Evolutionary conservation across 305 asterid genomes (phyloP), one percentile per base, ranked within the genome.

Genomic region (Solanum hybrid): DNA sequence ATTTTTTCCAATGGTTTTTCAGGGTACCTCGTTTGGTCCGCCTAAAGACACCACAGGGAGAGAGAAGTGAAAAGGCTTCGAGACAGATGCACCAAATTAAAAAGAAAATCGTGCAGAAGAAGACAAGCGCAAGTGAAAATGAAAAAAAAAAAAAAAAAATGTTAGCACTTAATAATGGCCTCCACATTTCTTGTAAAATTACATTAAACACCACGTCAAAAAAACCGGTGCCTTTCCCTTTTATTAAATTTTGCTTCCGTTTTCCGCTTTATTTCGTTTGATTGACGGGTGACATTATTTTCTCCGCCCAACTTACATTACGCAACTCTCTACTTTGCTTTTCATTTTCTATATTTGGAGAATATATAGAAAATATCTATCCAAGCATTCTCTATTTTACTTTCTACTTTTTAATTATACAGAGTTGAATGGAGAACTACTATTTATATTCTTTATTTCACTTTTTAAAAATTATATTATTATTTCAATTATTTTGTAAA

Each of bases 1-100:
- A 88, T 88, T 45, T 39, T 82, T 27, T 61, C 10, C 70, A 36
- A 27, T 41, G 37, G 73, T 41, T 83, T 41, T 83, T 83, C 38
- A 83, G 38, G 36, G 87, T 41, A 83, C 73, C 90, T 88, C 90
- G 90, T 12, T 77, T 37, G 78, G 24, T 88, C 45, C 90, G 87
- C 90, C 90, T 41, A 57, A 2, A 81, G 85, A 36, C 45, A 22
- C 10, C 31, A 22, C 3, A 27, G 41, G 45, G 87, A 41, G 15
- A 27, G 38, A 41, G 27, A 45, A 27, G 70, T 27, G 87, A 82
- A 24, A 80, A 17, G 65, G 68, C 20, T 51, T 73, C 22, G 22
- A 22, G 68, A 12, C 87, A 26, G 87, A 41, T 41, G 27, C 87
- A 83, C 26, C 87, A 15, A 83, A 41, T 39, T 20, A 82, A 38